phyloP scores from a whole-genome alignment of 1,284 basidiomycete species.

The Abortiporus biennis region DNA sequence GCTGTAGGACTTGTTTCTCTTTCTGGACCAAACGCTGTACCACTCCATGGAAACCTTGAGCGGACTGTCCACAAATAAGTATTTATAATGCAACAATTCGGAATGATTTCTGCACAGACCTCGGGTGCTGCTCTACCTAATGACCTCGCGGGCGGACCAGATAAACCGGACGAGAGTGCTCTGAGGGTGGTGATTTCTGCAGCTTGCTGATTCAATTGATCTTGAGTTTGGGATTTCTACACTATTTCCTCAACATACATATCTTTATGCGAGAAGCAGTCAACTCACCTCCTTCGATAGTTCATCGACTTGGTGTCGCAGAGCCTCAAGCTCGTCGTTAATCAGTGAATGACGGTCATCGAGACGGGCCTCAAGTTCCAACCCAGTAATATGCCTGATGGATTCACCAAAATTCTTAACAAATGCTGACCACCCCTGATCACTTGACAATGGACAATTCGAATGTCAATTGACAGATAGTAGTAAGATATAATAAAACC shows the following conservation, averaged over 20 bases:
- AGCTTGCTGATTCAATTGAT: slow-evolving; percentile 50
- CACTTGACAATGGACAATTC: slow-evolving; percentile 29
- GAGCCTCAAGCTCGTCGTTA: slow-evolving; percentile 55
- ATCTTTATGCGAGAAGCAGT: not conserved
- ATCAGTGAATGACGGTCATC: slow-evolving; percentile 38
- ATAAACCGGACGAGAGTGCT: slow-evolving; percentile 39
- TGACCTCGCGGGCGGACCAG: slow-evolving; percentile 28
- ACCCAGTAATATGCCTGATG: slow-evolving; percentile 66
- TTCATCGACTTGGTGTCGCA: slow-evolving; percentile 54
- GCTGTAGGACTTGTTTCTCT: slow-evolving; percentile 76
- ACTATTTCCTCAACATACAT: not conserved
- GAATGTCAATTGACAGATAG: not conserved
- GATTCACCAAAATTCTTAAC: slow-evolving; percentile 56
- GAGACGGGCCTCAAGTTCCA: slow-evolving; percentile 48
- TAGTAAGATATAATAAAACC: slow-evolving; percentile 18
- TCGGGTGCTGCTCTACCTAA: slow-evolving; percentile 46
- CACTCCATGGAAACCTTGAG: slow-evolving; percentile 66
- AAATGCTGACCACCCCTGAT: slow-evolving; percentile 59
- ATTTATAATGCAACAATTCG: not conserved
- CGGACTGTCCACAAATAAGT: slow-evolving; percentile 5
- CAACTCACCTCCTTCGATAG: slow-evolving; percentile 57
- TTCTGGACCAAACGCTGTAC: slow-evolving; percentile 79
- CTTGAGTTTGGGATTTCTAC: slow-evolving; percentile 46
- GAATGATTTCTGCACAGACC: slow-evolving; percentile 19
- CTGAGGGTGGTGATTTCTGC: slow-evolving; percentile 65